These are phyloP conservation scores for Phytophthora megakarya DNA, from an alignment of 352 stramenopile species.

Conservation along the genomic window DNA sequence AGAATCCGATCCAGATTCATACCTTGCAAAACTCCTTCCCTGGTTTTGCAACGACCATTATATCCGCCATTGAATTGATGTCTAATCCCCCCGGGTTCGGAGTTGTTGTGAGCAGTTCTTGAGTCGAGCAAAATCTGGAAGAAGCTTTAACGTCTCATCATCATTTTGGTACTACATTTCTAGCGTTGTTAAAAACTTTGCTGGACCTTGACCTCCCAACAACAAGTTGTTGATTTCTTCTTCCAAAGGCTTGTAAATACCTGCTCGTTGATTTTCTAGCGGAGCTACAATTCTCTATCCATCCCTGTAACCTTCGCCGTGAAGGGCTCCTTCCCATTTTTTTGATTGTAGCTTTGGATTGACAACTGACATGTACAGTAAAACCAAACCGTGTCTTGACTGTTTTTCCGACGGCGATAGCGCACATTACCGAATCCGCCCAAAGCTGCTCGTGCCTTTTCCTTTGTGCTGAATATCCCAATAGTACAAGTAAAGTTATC, in stretches of 20 bases:
- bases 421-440: background rate
- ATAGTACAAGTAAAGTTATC: too few relatives aligned
- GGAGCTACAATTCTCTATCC: background rate
- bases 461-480: too few relatives aligned
- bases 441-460: background rate
- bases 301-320: background rate
- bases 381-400: background rate
- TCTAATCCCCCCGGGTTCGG: constrained; percentile 4
- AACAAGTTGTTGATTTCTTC: constrained; percentile 1
- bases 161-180: background rate
- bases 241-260: constrained; percentile 9
- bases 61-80: constrained; percentile 5
- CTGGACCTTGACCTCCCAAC: background rate
- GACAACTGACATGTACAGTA: background rate
- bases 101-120: constrained; percentile 8
- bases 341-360: background rate
- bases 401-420: background rate
- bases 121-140: background rate
- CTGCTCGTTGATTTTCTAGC: background rate
- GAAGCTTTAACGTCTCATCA: background rate
- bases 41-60: constrained; percentile 5
- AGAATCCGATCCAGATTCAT: too few relatives aligned
- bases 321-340: background rate
- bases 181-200: background rate
- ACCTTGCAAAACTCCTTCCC: background rate